These are phyloP conservation scores for Candolleomyces efflorescens DNA, from an alignment of 768 basidiomycete genomes.

Conservation along the genomic window DNA sequence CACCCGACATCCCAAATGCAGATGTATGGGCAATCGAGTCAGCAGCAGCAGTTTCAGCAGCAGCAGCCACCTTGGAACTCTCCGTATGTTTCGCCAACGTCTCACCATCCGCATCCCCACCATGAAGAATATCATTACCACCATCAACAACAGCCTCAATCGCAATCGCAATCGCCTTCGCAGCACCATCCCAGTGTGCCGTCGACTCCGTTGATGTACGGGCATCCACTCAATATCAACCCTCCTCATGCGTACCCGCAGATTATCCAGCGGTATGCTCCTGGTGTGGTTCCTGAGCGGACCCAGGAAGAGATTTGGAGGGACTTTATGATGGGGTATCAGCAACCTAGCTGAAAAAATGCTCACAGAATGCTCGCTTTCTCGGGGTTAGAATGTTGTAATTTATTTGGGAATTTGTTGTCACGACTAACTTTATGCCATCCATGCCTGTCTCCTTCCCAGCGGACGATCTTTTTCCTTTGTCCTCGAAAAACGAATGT, in stretches of 20 bases:
- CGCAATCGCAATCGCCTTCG: background rate
- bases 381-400: background rate
- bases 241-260: constrained; percentile 2
- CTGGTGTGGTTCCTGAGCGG: background rate
- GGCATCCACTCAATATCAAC: constrained; percentile 5
- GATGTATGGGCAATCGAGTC: background rate
- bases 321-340: constrained; percentile 5
- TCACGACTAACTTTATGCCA: background rate
- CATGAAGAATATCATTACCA: background rate
- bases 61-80: background rate
- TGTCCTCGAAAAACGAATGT: background rate
- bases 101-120: constrained; percentile 4
- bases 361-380: background rate
- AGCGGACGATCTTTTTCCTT: too few species aligned
- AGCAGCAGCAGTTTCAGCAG: background rate
- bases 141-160: background rate
- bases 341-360: background rate
- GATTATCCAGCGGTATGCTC: constrained; percentile 1
- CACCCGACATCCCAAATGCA: background rate
- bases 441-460: background rate
- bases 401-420: background rate
- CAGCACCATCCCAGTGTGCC: too few species aligned
- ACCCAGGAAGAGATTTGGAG: constrained; percentile 11
- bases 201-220: background rate
- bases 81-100: background rate